A percentile compares a stretch with the other conserved stretches of the same genome.
Evolutionary conservation across 441 rosid species (phyloP).

Genomic region (Brassica hybrid): DNA sequence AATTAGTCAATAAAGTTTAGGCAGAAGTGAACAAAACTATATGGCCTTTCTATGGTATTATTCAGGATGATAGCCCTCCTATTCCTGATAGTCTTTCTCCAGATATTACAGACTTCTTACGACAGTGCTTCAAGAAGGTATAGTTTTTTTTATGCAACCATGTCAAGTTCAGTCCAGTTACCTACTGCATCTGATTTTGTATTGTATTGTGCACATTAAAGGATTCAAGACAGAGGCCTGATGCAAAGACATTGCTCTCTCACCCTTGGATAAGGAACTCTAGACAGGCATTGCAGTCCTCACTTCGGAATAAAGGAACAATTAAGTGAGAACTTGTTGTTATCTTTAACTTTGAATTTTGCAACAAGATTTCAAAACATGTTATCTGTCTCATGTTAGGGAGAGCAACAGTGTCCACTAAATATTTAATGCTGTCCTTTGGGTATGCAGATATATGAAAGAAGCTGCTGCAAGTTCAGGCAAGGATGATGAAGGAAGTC

Average conservation of each 20-base stretch:
- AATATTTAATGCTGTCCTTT: conserved; percentile 12
- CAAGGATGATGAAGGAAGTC: conserved; percentile 58
- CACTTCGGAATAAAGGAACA: conserved; percentile 76
- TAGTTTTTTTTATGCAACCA: not conserved
- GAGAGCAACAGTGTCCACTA: not conserved
- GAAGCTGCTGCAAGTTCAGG: conserved; percentile 59
- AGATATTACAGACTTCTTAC: conserved; percentile 90
- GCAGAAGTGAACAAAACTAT: conserved; percentile 15
- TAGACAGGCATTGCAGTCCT: conserved; percentile 82
- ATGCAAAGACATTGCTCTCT: conserved; percentile 93
- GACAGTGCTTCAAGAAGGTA: conserved; percentile 98
- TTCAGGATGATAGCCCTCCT: conserved; percentile 90
- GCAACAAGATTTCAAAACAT: not conserved
- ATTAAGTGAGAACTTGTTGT: conserved; percentile 50
- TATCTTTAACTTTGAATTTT: not conserved
- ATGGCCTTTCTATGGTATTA: not conserved
- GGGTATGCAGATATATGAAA: conserved; percentile 55
- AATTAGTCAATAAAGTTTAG: not conserved
- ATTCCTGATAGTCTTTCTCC: conserved; percentile 92
- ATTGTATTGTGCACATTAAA: conserved; percentile 35
- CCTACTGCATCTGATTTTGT: not conserved
- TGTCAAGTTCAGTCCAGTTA: not conserved
- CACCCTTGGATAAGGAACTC: conserved; percentile 94
- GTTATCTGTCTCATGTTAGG: not conserved
- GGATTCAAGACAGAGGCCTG: conserved; percentile 97